Base-by-base conservation (phyloP, 768 basidiomycete species). In the Suillus alpinus region DNA sequence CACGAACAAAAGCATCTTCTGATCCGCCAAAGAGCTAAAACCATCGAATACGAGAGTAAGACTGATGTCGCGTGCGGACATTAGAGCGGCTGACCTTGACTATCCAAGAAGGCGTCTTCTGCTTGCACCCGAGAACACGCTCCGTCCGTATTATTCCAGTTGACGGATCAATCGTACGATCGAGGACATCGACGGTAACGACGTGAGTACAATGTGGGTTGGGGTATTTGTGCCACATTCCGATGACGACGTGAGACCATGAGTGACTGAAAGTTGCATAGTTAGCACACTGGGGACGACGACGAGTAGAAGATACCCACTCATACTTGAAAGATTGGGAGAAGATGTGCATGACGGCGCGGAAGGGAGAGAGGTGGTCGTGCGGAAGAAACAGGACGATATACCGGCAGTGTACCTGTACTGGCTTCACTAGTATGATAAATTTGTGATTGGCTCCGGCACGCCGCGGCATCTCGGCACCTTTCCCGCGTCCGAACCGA, bases 141-240 rank as follows among this genome's bases (percentile, higher is more conserved):
- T 98, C 95, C 47, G 93, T 97, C 66, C 95, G 85, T 69, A 97
- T 89, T 65, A 96, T 83, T 36, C 95, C 95, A 10, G 92, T 94
- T 59, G 80, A 74, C 32, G 92, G 84, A 77, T 96, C 88, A 13
- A 96, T 81, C 13, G 87, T 83, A 64, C 95, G 88, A 77, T 94
- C 90, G 59, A 96, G 62, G 32, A 94, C 93, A 74, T 94, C 92
- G 70, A 94, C 83, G 65, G 89, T 91, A 66, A 93, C 80, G 66
- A 94, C 93, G 73, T 94, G 93, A 26, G 89, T 84, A 76, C 92
- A 94, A 69, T 91, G 91, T 57, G 94, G 89, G 73, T 96, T 96
- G 56, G 95, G 95, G 75, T 97, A 97, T 81, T 97, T 97, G 66
- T 89, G 88, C 90, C 93, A 95, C 83, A 96, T 91, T 65, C 91